phyloP scores from a whole-genome alignment of 2,329 filamentous ascomycete genomes.

The Fusarium circinatum region DNA sequence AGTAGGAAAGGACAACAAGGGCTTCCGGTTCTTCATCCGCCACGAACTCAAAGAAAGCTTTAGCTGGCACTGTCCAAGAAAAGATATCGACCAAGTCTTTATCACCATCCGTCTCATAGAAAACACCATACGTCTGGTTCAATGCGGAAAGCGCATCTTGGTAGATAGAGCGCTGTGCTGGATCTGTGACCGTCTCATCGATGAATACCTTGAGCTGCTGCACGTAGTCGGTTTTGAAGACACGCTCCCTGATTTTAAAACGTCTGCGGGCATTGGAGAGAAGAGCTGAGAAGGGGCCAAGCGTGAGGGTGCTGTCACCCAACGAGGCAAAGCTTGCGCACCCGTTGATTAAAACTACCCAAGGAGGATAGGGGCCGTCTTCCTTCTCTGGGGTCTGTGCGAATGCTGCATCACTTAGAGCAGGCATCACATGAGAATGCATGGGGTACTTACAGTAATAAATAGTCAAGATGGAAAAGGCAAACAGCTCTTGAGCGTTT shows the following conservation, averaged over 20 bases:
- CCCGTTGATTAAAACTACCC: not conserved
- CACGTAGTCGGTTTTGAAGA: not conserved
- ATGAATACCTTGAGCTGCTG: not conserved
- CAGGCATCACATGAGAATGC: rapidly evolving
- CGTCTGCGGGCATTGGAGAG: not conserved
- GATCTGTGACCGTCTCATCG: not conserved
- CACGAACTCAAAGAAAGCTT: not conserved
- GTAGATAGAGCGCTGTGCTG: not conserved
- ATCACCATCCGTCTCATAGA: not conserved
- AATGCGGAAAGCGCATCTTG: not conserved
- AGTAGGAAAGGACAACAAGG: not conserved
- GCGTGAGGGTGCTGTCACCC: rapidly evolving
- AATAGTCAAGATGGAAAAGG: not conserved
- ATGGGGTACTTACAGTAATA: not conserved
- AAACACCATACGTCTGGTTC: not conserved
- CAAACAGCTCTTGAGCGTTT: not conserved
- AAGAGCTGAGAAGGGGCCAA: not conserved
- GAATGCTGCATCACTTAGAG: not conserved
- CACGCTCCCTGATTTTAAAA: not conserved
- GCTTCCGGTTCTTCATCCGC: not conserved
- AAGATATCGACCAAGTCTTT: not conserved
- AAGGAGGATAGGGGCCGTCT: not conserved
- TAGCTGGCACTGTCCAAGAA: not conserved
- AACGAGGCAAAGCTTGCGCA: not conserved
- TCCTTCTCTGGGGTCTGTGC: not conserved